Conservation (phyloP, 768 basidiomycete genomes). For the Naganishia onofrii region DNA sequence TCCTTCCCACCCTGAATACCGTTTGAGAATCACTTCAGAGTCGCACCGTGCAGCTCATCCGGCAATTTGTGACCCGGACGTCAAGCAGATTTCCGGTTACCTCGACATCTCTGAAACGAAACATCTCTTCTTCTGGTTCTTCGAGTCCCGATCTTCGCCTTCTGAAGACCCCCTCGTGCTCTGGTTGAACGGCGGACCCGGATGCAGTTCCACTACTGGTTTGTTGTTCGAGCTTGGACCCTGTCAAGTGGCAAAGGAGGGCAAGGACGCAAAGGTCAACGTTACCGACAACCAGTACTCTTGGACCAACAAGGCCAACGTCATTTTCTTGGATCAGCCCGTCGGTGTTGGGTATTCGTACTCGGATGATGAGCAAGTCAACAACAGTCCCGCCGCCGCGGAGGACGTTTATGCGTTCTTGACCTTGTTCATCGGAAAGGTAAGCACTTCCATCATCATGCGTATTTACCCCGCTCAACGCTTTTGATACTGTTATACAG, state of each 20-base stretch:
- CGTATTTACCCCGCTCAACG: neutral
- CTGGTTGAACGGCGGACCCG: conserved; percentile 82
- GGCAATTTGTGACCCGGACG: conserved; percentile 71
- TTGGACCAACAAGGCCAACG: conserved; percentile 78
- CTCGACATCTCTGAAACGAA: conserved; percentile 74
- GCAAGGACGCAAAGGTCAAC: conserved; percentile 56
- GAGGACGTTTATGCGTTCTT: conserved; percentile 68
- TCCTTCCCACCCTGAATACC: conserved; percentile 48
- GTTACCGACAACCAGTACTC: conserved; percentile 65
- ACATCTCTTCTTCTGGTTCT: conserved; percentile 83
- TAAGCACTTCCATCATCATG: conserved; percentile 65
- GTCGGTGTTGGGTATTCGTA: conserved; percentile 90
- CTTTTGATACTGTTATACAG: conserved; percentile 30
- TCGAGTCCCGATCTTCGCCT: conserved; percentile 75
- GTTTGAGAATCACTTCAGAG: conserved; percentile 43
- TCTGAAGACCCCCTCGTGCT: conserved; percentile 75
- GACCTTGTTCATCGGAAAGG: conserved; percentile 42
- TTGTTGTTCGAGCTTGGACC: conserved; percentile 91
- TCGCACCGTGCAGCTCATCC: conserved; percentile 53
- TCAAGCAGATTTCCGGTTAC: conserved; percentile 78
- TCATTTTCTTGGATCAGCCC: conserved; percentile 57
- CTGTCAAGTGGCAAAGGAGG: conserved; percentile 68
- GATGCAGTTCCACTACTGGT: conserved; percentile 68
- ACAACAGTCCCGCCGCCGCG: conserved; percentile 78
- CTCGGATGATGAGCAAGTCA: conserved; percentile 62